Evolutionary conservation across 495 filamentous ascomycete genomes (phyloP), one percentile per base, ranked within the genome.

Genomic region (Aspergillus leporis): DNA sequence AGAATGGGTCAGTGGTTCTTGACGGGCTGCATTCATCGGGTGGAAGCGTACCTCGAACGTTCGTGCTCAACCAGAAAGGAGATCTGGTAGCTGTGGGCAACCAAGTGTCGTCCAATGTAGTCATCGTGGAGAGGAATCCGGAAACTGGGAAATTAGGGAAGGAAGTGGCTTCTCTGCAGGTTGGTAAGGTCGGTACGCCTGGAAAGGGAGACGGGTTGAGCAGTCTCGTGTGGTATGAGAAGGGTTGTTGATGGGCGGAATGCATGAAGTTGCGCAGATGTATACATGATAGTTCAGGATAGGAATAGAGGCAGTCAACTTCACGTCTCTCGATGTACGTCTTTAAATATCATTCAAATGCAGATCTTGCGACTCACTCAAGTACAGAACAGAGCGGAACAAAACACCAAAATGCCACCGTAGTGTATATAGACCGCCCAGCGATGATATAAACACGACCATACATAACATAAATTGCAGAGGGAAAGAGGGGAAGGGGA

Each of bases 31-130:
- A 73, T 13, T 71, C 85, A 0, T 79, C 87, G 4, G 84, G 82
- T 23, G 89, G 89, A 4, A 62, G 71, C 5, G 72, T 77, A 47
- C 89, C 90, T 6, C 73, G 89, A 41, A 85, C 88, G 31, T 85
- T 91, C 67, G 82, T 79, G 34, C 72, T 92, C 62, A 90, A 86
- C 63, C 77, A 77, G 57, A 79, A 77, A 6, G 88, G 88, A 1
- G 79, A 78, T 62, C 66, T 85, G 47, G 75, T 86, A 3, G 87
- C 84, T 1, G 80, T 87, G 49, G 85, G 83, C n/a, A 75, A 87
- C 60, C 85, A 89, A 70, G 72, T 64, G 4, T 82, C 81, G 54
- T 74, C 78, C 30, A 81, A 79, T 45, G 83, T 89, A 6, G 86
- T 80, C 12, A 68, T 91, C 65, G 78, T 90, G 52, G 64, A 76